A percentile compares a stretch with the other conserved stretches of the same genome.
Evolutionary conservation across 371 early-diverging fungal genomes (phyloP).

Genomic region (Phascolomyces articulosus): DNA sequence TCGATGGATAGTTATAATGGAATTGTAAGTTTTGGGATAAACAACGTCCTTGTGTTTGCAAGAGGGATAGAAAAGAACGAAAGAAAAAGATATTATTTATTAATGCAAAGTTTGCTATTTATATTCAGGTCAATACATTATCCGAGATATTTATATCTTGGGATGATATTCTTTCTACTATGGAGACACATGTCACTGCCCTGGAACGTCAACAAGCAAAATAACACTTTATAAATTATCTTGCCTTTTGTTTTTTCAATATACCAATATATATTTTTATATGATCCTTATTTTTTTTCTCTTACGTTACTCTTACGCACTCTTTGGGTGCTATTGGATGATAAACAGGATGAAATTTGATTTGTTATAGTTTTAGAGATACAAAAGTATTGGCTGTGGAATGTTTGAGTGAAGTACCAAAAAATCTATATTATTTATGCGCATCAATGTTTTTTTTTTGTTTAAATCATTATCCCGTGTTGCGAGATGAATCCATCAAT

Average conservation of each 20-base stretch:
- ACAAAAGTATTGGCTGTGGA: too few relatives aligned
- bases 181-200: slow-evolving; percentile 55
- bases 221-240: not conserved
- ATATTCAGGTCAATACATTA: slow-evolving; percentile 55
- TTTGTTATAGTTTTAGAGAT: too few relatives aligned
- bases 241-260: not conserved
- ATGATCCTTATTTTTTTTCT: not conserved
- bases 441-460: too few relatives aligned
- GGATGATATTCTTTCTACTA: slow-evolving; percentile 60
- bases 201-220: slow-evolving; percentile 42
- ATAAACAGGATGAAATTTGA: too few relatives aligned
- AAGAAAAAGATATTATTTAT: not conserved
- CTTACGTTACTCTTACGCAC: too few relatives aligned
- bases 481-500: too few relatives aligned
- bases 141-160: slow-evolving; percentile 68
- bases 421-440: too few relatives aligned
- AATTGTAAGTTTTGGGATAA: slow-evolving; percentile 38
- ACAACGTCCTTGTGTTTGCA: too few relatives aligned
- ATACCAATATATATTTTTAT: not conserved
- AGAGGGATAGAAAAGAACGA: not conserved
- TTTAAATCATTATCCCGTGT: too few relatives aligned
- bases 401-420: too few relatives aligned
- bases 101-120: too few relatives aligned
- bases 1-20: slow-evolving; percentile 59
- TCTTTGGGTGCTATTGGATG: too few relatives aligned